Conservation (phyloP, 306 rosid genomes). For the Hippophae gyantsensis region DNA sequence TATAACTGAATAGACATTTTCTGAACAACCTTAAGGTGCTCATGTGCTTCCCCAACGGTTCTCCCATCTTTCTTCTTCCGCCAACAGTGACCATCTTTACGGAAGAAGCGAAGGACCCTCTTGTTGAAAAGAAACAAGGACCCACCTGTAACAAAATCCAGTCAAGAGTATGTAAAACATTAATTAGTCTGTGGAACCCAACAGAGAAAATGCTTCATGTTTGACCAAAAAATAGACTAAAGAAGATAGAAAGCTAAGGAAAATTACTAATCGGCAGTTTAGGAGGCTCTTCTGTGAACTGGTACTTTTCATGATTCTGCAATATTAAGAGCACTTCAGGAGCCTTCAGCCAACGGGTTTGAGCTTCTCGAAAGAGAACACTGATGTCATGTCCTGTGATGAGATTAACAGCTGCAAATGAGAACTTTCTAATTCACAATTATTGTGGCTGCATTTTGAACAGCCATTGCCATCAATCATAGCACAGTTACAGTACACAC, state of each 20-base stretch:
- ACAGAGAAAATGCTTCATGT: background rate
- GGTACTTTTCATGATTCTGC: constrained; percentile 55
- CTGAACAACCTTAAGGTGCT: constrained; percentile 73
- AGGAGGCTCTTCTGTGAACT: constrained; percentile 47
- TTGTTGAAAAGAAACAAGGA: constrained; percentile 71
- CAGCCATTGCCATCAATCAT: background rate
- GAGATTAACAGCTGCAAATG: constrained; percentile 11
- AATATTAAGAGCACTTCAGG: constrained; percentile 74
- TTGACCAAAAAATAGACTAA: background rate
- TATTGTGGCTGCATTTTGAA: background rate
- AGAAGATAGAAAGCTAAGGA: constrained; percentile 4
- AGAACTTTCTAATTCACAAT: background rate
- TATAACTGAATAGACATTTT: constrained; percentile 9
- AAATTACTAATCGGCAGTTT: constrained; percentile 56
- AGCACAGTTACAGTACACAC: background rate
- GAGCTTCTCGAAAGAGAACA: constrained; percentile 64
- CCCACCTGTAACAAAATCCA: constrained; percentile 54
- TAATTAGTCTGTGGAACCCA: constrained; percentile 2
- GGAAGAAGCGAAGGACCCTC: constrained; percentile 87
- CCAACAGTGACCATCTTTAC: constrained; percentile 89
- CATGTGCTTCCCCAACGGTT: constrained; percentile 92
- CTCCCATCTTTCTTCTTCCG: constrained; percentile 87
- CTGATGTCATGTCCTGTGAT: constrained; percentile 54
- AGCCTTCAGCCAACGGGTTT: constrained; percentile 89
- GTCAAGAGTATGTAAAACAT: constrained; percentile 8